Evolutionary conservation across 805 yeast genomes (phyloP), one percentile per base, ranked within the genome.

Genomic region (Grigorovia humatica): DNA sequence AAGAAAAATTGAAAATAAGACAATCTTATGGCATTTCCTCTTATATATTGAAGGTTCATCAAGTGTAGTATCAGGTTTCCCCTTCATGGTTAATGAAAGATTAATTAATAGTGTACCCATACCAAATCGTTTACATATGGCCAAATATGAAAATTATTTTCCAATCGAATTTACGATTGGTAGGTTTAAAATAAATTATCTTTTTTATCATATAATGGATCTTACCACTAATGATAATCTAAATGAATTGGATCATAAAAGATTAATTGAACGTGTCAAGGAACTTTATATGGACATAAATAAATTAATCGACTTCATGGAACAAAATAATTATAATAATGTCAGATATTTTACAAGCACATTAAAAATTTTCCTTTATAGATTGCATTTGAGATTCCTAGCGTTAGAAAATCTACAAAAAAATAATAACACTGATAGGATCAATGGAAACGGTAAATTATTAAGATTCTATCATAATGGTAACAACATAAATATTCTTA

Each of bases 1-100:
- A 15, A 38, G 15, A 15, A n/a, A 38, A 12, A 38, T 38, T 15
- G 42, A 38, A 38, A 12, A 13, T 15, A 38, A 38, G 17, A 38
- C 17, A 38, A 35, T 56, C 1, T 51, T 62, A 6, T 64, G 68
- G 68, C 59, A 59, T 50, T 57, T 50, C 47, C 41, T 63, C 2
- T 54, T 63, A 23, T 64, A 59, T 46, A 48, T 61, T 12, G 68
- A 64, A 48, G 68, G 67, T 1, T 64, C 67, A 2, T 57, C 68
- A 1, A 59, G 67, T 3, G 68, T 64, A n/a, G 65, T 57, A 1
- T 55, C 59, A 40, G 68, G 68, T 4, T 55, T 61, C 27, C 57
- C 63, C 27, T 64, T 60, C 45, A 48, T 54, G n/a, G 51, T 60
- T 7, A 48, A 63, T 5, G 48, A 52, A 18, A 42, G 47, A 6